Evolutionary conservation across 805 yeast genomes (phyloP).

Genomic region (Saccharomycopsis fermentans): DNA sequence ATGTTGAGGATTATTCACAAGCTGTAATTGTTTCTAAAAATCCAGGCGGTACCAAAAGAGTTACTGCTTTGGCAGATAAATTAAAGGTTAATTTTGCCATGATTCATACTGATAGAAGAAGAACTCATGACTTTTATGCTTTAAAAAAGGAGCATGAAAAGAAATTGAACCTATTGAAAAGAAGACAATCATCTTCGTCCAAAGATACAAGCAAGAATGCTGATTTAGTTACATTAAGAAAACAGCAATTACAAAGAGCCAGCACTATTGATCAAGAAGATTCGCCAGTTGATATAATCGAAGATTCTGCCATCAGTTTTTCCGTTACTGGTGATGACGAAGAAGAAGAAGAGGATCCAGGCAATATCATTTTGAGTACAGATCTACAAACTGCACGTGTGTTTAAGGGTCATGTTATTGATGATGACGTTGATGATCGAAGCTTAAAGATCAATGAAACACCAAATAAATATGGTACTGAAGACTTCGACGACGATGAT

Average conservation of each 20-base stretch:
- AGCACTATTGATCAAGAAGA: slow-evolving; percentile 11
- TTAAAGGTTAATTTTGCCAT: slow-evolving; percentile 93
- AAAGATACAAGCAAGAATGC: slow-evolving; percentile 36
- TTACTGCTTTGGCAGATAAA: slow-evolving; percentile 95
- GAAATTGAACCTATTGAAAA: slow-evolving; percentile 28
- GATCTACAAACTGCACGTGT: slow-evolving; percentile 94
- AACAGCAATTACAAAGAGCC: slow-evolving; percentile 22
- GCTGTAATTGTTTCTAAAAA: slow-evolving; percentile 98
- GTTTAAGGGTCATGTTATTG: slow-evolving; percentile 94
- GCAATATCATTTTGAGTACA: slow-evolving; percentile 57
- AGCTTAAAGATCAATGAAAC: slow-evolving; percentile 30
- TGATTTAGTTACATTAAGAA: slow-evolving; percentile 26
- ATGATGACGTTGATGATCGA: slow-evolving; percentile 75
- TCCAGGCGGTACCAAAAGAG: slow-evolving; percentile 98
- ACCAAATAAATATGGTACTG: slow-evolving; percentile 83
- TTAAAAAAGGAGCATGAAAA: slow-evolving; percentile 31
- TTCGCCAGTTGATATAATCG: slow-evolving; percentile 15
- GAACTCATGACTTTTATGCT: slow-evolving; percentile 53
- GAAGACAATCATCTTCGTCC: slow-evolving; percentile 40
- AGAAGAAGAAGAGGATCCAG: slow-evolving; percentile 46
- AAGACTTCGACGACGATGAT: slow-evolving; percentile 28
- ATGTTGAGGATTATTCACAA: slow-evolving; percentile 72
- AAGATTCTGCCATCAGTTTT: slow-evolving; percentile 2
- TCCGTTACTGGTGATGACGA: slow-evolving; percentile 4
- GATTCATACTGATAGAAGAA: slow-evolving; percentile 97